Evolutionary conservation across 129 eudicot genomes (phyloP).

Genomic region (Kitagawia praeruptora): DNA sequence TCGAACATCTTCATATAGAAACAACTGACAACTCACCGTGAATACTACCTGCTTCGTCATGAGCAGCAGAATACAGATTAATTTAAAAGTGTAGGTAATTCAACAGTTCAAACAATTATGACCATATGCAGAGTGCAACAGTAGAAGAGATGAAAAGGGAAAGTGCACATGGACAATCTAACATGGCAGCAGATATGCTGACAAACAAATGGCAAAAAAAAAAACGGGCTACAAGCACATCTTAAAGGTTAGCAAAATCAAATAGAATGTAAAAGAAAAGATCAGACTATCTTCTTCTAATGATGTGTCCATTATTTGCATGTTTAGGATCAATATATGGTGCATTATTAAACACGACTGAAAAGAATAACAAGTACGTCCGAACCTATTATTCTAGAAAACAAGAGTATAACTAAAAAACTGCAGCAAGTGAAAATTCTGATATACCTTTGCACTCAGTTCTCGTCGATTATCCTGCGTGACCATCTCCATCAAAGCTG

Average conservation of each 20-base stretch:
- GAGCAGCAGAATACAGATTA: not conserved
- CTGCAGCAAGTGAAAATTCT: not conserved
- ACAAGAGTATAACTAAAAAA: not conserved
- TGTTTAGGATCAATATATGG: not conserved
- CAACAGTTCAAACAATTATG: not conserved
- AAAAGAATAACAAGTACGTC: not conserved
- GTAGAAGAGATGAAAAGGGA: not conserved
- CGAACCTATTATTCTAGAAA: not conserved
- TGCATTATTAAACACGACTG: not conserved
- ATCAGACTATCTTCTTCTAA: not conserved
- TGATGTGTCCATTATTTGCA: not conserved
- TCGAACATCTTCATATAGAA: not conserved
- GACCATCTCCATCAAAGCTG: constrained; percentile 97
- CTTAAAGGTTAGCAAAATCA: not conserved
- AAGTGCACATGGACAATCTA: not conserved
- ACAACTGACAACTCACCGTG: not conserved
- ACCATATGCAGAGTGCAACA: not conserved
- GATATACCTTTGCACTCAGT: constrained; percentile 67
- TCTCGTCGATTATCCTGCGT: constrained; percentile 86
- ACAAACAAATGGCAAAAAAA: not conserved
- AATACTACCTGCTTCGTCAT: not conserved
- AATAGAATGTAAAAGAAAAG: not conserved
- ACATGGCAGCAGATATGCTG: not conserved
- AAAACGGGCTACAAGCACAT: not conserved
- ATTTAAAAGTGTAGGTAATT: not conserved